Evolutionary conservation across 805 yeast genomes (phyloP).

Genomic region (Zygosaccharomyces bailii): DNA sequence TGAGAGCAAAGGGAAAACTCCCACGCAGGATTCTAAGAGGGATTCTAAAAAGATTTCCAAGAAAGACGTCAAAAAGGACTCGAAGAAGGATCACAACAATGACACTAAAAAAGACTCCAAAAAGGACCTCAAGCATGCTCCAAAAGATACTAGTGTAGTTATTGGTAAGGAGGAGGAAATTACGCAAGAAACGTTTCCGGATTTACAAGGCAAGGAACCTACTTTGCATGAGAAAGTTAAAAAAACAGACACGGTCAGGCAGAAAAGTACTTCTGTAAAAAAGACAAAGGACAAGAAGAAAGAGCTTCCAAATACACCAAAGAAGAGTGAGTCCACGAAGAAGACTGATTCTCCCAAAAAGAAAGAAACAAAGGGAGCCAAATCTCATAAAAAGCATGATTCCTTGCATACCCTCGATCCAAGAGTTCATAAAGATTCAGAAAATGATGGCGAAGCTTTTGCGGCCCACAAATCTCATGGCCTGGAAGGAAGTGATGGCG

Average conservation of each 20-base stretch:
- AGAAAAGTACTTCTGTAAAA: neutral
- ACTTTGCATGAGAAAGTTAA: neutral
- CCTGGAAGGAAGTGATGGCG: neutral
- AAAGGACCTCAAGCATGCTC: too few species aligned
- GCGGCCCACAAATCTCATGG: neutral
- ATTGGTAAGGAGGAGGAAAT: too few species aligned
- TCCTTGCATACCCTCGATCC: constrained; percentile 3
- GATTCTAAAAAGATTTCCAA: too few species aligned
- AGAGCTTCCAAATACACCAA: neutral
- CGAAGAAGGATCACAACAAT: too few species aligned
- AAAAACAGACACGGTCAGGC: neutral
- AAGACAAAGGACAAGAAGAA: neutral
- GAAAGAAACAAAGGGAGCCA: neutral
- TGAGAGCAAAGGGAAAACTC: too few species aligned
- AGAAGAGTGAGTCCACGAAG: neutral
- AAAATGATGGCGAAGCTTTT: too few species aligned
- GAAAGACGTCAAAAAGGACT: too few species aligned
- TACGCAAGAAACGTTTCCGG: neutral
- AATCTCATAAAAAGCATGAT: neutral
- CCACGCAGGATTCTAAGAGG: too few species aligned
- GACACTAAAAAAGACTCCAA: too few species aligned
- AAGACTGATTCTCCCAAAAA: neutral
- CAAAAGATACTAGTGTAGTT: too few species aligned
- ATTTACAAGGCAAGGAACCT: neutral
- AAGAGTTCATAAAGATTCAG: neutral